phyloP scores from a whole-genome alignment of 75 land plant species.

The Sequoiadendron giganteum region DNA sequence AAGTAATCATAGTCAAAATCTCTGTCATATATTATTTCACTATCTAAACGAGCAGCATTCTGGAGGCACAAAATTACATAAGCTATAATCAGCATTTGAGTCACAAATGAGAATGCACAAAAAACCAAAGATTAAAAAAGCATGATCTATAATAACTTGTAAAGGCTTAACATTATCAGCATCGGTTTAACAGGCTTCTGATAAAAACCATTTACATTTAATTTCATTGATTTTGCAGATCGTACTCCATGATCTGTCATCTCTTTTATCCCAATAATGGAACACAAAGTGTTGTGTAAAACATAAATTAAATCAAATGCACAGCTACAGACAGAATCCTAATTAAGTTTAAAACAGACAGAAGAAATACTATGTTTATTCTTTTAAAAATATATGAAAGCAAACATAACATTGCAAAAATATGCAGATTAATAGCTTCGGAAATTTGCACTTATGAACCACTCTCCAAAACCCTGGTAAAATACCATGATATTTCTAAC shows the following conservation, averaged over 20 bases:
- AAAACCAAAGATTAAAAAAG: background rate
- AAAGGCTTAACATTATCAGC: background rate
- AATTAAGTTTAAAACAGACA: background rate
- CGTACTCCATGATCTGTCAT: no score
- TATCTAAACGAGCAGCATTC: constrained; percentile 46
- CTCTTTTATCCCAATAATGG: background rate
- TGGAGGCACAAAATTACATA: constrained; percentile 7
- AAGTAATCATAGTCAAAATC: constrained; percentile 53
- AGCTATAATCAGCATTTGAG: background rate
- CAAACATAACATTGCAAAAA: background rate
- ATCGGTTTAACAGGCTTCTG: background rate
- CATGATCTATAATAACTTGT: background rate
- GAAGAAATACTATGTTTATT: no score
- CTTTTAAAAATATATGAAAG: background rate
- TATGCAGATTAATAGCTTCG: background rate
- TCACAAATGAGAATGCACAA: background rate
- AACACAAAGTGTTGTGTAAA: background rate
- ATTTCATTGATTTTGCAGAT: no score
- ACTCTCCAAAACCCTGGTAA: background rate
- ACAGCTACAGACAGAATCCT: background rate
- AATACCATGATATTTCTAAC: background rate
- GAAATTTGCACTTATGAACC: background rate
- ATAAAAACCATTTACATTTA: no score
- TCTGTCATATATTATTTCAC: constrained; percentile 52
- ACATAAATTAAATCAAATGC: background rate